phyloP scores from a whole-genome alignment of 75 land plant species.

The Pinus albicaulis region DNA sequence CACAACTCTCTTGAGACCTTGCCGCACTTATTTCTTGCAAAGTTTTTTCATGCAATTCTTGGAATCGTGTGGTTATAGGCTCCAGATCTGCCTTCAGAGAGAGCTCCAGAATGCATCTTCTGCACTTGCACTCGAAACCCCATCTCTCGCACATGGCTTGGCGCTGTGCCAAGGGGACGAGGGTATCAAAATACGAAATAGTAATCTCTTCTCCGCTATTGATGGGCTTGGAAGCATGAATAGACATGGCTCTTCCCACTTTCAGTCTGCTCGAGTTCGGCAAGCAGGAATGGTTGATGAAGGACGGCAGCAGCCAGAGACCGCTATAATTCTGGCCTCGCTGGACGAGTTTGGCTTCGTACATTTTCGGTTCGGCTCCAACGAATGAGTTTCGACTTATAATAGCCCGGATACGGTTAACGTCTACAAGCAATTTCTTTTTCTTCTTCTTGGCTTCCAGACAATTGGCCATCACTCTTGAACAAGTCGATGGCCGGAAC shows the following conservation, averaged over 20 bases:
- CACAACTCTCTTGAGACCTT: no score
- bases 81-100: not conserved
- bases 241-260: constrained; percentile 24
- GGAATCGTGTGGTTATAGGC: not conserved
- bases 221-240: constrained; percentile 14
- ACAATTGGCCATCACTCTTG: not conserved
- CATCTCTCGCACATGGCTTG: constrained; percentile 16
- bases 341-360: no score
- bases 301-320: constrained; percentile 28
- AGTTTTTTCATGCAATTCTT: not conserved
- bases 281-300: constrained; percentile 31
- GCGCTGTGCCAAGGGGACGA: constrained; percentile 23
- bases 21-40: not conserved
- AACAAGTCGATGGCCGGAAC: constrained; percentile 6
- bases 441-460: not conserved
- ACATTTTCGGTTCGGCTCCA: constrained; percentile 6
- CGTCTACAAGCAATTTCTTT: not conserved
- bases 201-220: constrained; percentile 16
- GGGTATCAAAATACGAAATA: constrained; percentile 24
- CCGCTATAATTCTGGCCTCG: not conserved
- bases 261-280: constrained; percentile 18
- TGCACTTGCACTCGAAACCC: constrained; percentile 37
- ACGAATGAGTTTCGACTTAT: constrained; percentile 18
- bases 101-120: constrained; percentile 17
- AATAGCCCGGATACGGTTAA: constrained; percentile 9